Evolutionary conservation across 164 flowering plant species (phyloP).

Genomic region (Euptelea pleiosperma): DNA sequence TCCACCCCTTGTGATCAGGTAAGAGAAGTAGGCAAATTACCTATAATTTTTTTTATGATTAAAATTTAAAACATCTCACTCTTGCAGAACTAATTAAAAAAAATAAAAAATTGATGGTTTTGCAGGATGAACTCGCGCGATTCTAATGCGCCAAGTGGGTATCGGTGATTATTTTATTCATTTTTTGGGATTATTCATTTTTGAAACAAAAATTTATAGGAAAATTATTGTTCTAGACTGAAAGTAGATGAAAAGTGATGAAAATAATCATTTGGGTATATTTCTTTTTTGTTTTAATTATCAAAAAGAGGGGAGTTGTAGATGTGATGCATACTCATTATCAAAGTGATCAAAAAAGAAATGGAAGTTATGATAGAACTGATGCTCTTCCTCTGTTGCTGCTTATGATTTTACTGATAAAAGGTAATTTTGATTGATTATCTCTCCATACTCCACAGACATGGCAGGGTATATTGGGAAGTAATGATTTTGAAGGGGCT

Average conservation of each 20-base stretch:
- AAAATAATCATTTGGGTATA: constrained; percentile 2
- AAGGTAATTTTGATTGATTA: background rate
- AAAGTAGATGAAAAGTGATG: background rate
- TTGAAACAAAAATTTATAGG: too few relatives aligned
- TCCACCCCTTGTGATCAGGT: constrained; percentile 7
- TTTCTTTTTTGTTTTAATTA: background rate
- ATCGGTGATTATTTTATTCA: background rate
- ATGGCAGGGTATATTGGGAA: background rate
- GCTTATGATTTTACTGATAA: constrained; percentile 7
- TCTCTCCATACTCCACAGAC: background rate
- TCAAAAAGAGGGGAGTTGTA: background rate
- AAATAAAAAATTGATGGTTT: too few relatives aligned
- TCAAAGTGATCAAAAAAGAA: constrained; percentile 2
- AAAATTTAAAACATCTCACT: too few relatives aligned
- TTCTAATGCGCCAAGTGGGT: constrained; percentile 12
- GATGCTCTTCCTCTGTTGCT: background rate
- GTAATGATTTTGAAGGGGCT: background rate
- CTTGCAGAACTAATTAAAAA: too few relatives aligned
- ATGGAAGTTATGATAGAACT: background rate
- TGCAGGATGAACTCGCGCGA: constrained; percentile 1
- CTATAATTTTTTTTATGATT: background rate
- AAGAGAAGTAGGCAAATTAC: background rate
- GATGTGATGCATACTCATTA: constrained; percentile 4
- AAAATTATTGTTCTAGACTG: too few relatives aligned
- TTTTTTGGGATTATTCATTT: background rate